Base-by-base conservation (phyloP, 2,329 filamentous ascomycete species). In the Alternaria viburni region DNA sequence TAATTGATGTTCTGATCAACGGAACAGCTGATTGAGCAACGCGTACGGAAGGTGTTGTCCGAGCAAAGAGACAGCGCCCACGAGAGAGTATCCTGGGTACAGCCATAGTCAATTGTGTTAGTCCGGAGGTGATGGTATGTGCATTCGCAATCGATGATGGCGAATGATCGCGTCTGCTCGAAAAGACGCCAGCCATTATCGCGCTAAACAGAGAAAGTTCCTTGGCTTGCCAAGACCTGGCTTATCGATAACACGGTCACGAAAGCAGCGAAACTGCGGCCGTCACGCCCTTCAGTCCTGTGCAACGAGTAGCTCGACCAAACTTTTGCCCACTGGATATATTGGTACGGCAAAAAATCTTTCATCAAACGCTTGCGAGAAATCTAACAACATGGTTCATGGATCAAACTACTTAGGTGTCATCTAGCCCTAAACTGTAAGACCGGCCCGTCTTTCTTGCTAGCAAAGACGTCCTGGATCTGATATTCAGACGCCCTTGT, bases 401-500 rank as follows among this genome's bases (percentile, higher is more conserved):
- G 11, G 3, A 32, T 13, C 26, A 13, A 32, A 9, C 36, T 55
- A 65, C 12, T 17, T 23, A 17, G 36, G 3, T 0, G 6, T 41
- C n/a, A 41, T 61, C 71, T 71, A 15, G 70, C 63, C 49, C 74
- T 68, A 56, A 83, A 82, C 80, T 92, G 87, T 60, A 93, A 82
- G 80, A 91, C 84, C 1, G 89, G 88, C 0, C 91, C 91, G 72
- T 91, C 86, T 82, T 93, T 93, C 70, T 86, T 82, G 70, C 89
- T 91, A 30, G 91, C 92, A 78, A 93, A 93, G 17, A 87, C 90
- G 75, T 93, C 91, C 55, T 86, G 80, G 60, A 93, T 81, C 82
- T 92, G 90, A 77, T 89, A 92, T 83, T 93, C 91, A 1, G 61
- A 74, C 30, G 64, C 50, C 60, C 76, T 74, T 45, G 69, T 73